A percentile compares a stretch with the other conserved stretches of the same genome.
Evolutionary conservation across 2,329 filamentous ascomycete species (phyloP).

Genomic region (Pseudogymnoascus sp.): DNA sequence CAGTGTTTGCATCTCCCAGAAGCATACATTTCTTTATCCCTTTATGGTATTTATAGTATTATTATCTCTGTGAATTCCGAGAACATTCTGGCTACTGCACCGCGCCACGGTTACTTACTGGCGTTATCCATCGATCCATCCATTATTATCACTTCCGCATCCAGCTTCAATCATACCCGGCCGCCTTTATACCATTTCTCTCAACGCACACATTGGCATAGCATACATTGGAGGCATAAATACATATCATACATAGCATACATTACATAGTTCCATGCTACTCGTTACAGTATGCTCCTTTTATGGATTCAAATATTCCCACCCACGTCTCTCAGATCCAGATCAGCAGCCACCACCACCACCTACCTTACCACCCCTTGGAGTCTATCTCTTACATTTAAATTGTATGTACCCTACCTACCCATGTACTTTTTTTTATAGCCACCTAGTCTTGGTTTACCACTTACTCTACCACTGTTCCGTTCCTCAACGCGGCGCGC

Average conservation of each 20-base stretch:
- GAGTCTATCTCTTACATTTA: conserved; percentile 7
- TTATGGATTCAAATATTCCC: background rate
- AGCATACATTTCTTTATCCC: background rate
- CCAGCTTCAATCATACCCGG: background rate
- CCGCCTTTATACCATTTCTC: background rate
- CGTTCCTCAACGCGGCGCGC: conserved; percentile 1
- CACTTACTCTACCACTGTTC: too few relatives aligned
- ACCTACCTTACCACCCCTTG: too few relatives aligned
- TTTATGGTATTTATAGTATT: background rate
- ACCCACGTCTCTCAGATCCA: background rate
- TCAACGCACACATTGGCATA: background rate
- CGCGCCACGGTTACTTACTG: conserved; percentile 3
- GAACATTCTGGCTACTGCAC: background rate
- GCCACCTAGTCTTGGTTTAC: background rate
- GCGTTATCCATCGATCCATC: background rate
- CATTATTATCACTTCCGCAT: conserved; percentile 9
- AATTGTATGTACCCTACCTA: conserved; percentile 7
- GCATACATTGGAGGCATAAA: background rate
- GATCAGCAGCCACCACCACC: conserved; percentile 7
- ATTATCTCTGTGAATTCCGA: background rate
- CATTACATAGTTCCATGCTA: background rate
- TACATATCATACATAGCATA: background rate
- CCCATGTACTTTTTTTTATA: conserved; percentile 7
- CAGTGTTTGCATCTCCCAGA: background rate
- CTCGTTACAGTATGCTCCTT: too few relatives aligned